phyloP scores from a whole-genome alignment of 106 monocot genomes.

The Amphibolis antarctica region DNA sequence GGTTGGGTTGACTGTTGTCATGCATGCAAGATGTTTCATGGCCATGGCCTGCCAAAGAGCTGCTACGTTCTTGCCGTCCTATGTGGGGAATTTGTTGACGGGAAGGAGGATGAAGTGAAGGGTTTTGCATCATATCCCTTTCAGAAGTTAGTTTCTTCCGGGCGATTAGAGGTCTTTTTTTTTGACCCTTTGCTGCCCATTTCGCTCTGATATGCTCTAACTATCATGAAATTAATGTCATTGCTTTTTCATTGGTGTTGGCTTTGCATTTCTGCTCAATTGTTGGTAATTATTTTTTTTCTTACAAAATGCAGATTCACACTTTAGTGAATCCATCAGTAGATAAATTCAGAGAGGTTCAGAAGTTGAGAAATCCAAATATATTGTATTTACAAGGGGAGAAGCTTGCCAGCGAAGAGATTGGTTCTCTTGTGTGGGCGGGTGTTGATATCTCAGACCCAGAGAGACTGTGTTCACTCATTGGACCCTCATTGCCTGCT shows the following conservation, averaged over 20 bases:
- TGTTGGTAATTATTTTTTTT: background rate
- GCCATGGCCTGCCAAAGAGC: constrained; percentile 34
- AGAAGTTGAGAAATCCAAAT: constrained; percentile 35
- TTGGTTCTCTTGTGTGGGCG: constrained; percentile 70
- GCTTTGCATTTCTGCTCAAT: background rate
- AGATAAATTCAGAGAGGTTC: constrained; percentile 56
- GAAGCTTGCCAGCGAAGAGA: constrained; percentile 47
- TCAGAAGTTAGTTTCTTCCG: constrained; percentile 65
- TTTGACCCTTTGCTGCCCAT: background rate
- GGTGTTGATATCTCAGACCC: constrained; percentile 50
- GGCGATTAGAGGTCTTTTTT: constrained; percentile 62
- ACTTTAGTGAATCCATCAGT: constrained; percentile 62
- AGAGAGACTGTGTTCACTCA: constrained; percentile 35
- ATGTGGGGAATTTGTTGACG: constrained; percentile 35
- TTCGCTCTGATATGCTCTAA: background rate
- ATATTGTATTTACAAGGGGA: constrained; percentile 81
- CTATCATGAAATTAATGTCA: no score
- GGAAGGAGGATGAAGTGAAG: constrained; percentile 11
- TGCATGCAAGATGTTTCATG: constrained; percentile 33
- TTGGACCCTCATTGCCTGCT: constrained; percentile 53
- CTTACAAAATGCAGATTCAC: constrained; percentile 60
- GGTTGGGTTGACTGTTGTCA: background rate
- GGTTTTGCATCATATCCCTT: constrained; percentile 38
- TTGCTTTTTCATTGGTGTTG: no score
- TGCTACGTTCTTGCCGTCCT: constrained; percentile 74